phyloP scores from a whole-genome alignment of 176 grass and related monocot genomes.

The Raddia guianensis region DNA sequence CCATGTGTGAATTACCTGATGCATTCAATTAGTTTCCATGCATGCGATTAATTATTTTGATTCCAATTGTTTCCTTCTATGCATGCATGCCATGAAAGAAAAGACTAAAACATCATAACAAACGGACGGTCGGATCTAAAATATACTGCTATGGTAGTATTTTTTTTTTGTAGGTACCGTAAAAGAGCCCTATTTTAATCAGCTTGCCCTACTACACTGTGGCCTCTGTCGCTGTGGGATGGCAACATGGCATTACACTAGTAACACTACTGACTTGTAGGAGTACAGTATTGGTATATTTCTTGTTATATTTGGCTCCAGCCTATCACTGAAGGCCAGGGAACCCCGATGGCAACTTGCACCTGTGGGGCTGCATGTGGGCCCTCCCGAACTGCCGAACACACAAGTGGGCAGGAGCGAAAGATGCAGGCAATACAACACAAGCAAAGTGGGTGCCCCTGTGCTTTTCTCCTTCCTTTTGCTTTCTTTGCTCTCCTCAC shows the following conservation, averaged over 20 bases:
- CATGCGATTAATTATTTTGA: no score
- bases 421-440: constrained; percentile 48
- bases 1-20: no score
- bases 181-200: constrained; percentile 5
- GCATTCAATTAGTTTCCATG: no score
- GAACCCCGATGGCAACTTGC: constrained; percentile 37
- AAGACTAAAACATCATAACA: no score
- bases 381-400: not conserved
- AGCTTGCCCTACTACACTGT: not conserved
- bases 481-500: constrained; percentile 10
- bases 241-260: not conserved
- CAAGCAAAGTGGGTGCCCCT: constrained; percentile 43
- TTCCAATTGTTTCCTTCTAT: no score
- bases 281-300: not conserved
- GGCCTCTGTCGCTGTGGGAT: not conserved
- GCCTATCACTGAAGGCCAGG: constrained; percentile 10
- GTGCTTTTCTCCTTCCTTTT: not conserved
- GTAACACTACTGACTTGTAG: not conserved
- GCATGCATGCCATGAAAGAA: no score
- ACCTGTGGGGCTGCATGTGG: constrained; percentile 32
- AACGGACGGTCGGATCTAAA: no score
- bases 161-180: no score
- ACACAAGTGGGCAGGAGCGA: constrained; percentile 9
- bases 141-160: no score
- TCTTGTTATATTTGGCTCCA: constrained; percentile 4